Conservation (phyloP, 805 yeast genomes). For the Cyberlindnera lachancei region DNA sequence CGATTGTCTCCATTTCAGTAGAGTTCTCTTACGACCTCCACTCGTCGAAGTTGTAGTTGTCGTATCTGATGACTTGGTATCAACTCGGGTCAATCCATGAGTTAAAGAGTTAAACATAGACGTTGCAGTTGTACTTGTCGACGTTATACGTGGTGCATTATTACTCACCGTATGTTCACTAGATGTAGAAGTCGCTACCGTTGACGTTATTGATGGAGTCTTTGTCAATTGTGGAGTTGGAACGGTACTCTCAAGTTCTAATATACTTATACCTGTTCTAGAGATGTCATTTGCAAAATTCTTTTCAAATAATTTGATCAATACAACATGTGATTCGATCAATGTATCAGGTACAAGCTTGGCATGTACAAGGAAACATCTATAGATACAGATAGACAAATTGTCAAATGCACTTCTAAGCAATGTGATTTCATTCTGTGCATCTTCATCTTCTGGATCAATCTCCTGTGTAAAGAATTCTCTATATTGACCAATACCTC, state of each 20-base stretch:
- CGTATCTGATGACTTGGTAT: constrained; percentile 22
- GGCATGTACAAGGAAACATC: constrained; percentile 65
- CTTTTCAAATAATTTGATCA: constrained; percentile 52
- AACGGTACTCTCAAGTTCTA: constrained; percentile 19
- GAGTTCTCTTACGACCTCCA: constrained; percentile 22
- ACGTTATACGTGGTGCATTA: neutral
- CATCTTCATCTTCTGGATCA: constrained; percentile 20
- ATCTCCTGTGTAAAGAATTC: constrained; percentile 46
- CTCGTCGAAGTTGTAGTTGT: constrained; percentile 15
- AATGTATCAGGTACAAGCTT: constrained; percentile 48
- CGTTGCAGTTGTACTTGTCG: neutral
- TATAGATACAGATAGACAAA: constrained; percentile 53
- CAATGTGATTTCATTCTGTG: constrained; percentile 22
- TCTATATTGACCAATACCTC: constrained; percentile 82
- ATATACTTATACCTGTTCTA: constrained; percentile 24
- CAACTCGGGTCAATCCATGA: constrained; percentile 13
- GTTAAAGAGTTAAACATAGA: constrained; percentile 9
- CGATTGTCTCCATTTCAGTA: constrained; percentile 29
- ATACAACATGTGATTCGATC: constrained; percentile 57
- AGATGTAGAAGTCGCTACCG: neutral
- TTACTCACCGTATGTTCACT: neutral
- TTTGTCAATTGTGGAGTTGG: constrained; percentile 12
- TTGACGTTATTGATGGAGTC: constrained; percentile 13
- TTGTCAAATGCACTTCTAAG: constrained; percentile 50
- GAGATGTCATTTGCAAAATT: constrained; percentile 63